Conservation (phyloP, 1,139 yeast species). For the Yamadazyma sp. region DNA sequence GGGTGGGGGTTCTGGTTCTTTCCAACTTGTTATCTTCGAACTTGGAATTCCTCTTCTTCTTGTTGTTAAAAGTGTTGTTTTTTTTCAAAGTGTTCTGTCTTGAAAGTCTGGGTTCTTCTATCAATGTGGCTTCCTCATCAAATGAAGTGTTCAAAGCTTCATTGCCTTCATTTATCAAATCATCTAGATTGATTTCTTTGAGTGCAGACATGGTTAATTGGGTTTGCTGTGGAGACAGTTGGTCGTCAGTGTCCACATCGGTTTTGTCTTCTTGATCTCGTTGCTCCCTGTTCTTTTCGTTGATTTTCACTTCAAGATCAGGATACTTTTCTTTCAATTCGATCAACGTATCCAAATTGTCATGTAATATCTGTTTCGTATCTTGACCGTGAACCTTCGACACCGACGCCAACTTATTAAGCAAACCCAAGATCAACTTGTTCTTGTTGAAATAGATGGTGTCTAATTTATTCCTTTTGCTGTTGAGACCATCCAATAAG, state of each 20-base stretch:
- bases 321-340: slow-evolving; percentile 36
- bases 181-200: slow-evolving; percentile 34
- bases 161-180: slow-evolving; percentile 33
- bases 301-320: slow-evolving; percentile 33
- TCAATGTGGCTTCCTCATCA: slow-evolving; percentile 37
- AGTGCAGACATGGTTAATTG: slow-evolving; percentile 4
- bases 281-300: slow-evolving; percentile 10
- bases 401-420: slow-evolving; percentile 44
- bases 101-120: slow-evolving; percentile 25
- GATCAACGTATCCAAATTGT: slow-evolving; percentile 31
- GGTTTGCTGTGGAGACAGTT: neutral
- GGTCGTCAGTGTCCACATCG: neutral
- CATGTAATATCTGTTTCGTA: slow-evolving; percentile 33
- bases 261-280: slow-evolving; percentile 22
- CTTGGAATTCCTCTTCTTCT: slow-evolving; percentile 23
- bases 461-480: slow-evolving; percentile 44
- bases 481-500: slow-evolving; percentile 41
- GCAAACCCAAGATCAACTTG: slow-evolving; percentile 43
- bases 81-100: slow-evolving; percentile 30
- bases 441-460: slow-evolving; percentile 49
- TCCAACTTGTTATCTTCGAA: slow-evolving; percentile 13
- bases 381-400: slow-evolving; percentile 53
- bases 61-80: slow-evolving; percentile 24
- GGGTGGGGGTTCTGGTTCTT: slow-evolving; percentile 27
- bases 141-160: slow-evolving; percentile 35